Base-by-base conservation (phyloP, 331 rosid species). In the Rosa hybrid region DNA sequence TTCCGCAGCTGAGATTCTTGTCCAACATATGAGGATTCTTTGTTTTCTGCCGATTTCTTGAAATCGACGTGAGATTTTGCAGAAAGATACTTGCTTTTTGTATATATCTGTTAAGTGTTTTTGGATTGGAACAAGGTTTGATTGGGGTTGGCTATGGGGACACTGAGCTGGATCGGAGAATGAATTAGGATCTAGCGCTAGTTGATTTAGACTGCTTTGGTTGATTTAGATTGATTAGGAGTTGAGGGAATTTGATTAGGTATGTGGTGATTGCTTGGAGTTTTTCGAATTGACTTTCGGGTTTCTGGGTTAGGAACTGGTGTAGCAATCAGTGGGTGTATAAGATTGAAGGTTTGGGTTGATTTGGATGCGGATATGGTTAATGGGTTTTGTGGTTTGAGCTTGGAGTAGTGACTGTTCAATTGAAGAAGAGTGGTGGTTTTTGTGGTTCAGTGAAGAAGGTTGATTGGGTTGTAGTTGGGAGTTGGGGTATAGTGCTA, bases 101-200 rank as follows among this genome's bases (percentile, higher is more conserved):
- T 84, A 75, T 49, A 63, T 81, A 64, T 68, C 23, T 62, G 20
- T 25, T 71, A 48, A 30, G 23, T 49, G 68, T 69, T 82, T 64
- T 82, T 64, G 67, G 34, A 0, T 83, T 51, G 53, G 77, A 20
- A 3, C 39, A 34, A 34, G 39, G 39, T 34, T 34, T 34, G 39
- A 34, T 34, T 34, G 39, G 39, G 39, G 39, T 2, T 34, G 39
- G 39, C 39, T 34, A 34, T 34, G 39, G 39, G 39, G 0, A 34
- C 5, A 34, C 39, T 34, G 39, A 34, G 39, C 12, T 78, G 89
- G 89, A 89, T 93, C 86, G 77, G 82, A n/a, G 30, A 57, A 57
- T 80, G 69, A 76, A 68, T 65, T 83, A 50, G 78, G 77, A 80
- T 81, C 83, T 84, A 41, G 81, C 68, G 85, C 77, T 68, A 71